Evolutionary conservation across 306 rosid genomes (phyloP).

Genomic region (Acmispon strigosus): DNA sequence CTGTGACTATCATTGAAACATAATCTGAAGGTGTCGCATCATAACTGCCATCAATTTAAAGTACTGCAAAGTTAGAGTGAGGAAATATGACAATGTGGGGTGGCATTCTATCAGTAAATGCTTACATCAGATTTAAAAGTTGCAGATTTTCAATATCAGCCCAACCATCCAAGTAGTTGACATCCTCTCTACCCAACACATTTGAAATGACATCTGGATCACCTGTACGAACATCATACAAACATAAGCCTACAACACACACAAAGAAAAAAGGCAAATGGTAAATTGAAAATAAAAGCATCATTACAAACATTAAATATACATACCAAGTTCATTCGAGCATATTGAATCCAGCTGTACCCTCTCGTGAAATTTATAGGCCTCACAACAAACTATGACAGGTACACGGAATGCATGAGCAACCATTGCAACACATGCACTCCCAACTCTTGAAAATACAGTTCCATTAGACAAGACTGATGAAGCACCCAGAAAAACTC

Average conservation of each 20-base stretch:
- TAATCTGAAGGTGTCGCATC: constrained; percentile 62
- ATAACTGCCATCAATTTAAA: constrained; percentile 42
- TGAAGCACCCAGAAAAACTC: constrained; percentile 51
- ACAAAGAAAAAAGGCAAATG: background rate
- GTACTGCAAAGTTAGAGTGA: constrained; percentile 25
- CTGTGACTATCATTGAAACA: constrained; percentile 45
- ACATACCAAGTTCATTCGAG: constrained; percentile 57
- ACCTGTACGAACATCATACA: constrained; percentile 33
- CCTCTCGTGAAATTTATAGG: constrained; percentile 61
- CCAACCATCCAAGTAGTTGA: constrained; percentile 46
- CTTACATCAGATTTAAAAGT: constrained; percentile 51
- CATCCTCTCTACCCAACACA: constrained; percentile 37
- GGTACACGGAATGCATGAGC: constrained; percentile 53
- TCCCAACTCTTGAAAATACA: constrained; percentile 56
- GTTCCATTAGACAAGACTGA: constrained; percentile 53
- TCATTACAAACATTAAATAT: background rate
- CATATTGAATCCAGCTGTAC: constrained; percentile 60
- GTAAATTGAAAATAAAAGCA: constrained; percentile 1
- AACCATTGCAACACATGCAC: constrained; percentile 59
- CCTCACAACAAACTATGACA: constrained; percentile 57
- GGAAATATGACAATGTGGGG: constrained; percentile 15
- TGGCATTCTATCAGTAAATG: background rate
- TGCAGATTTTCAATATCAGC: constrained; percentile 38
- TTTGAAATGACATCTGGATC: constrained; percentile 45
- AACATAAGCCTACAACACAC: constrained; percentile 15